phyloP scores from a whole-genome alignment of 306 rosid species.

The Herpetospermum pedunculosum region DNA sequence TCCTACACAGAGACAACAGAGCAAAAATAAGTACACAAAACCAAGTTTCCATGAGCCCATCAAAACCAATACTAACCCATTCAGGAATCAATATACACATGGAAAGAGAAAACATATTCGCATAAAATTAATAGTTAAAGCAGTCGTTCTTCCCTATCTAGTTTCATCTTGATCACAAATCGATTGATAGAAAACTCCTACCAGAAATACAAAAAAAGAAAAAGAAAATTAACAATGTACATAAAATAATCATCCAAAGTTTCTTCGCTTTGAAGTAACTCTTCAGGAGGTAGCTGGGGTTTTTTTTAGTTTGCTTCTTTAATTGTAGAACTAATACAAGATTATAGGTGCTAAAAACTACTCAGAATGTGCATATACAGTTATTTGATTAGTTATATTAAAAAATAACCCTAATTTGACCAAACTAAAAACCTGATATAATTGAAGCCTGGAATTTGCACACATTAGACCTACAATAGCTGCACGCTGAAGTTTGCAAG shows the following conservation, averaged over 20 bases:
- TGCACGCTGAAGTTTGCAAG: not conserved
- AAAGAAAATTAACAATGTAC: not conserved
- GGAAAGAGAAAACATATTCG: not conserved
- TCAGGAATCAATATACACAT: not conserved
- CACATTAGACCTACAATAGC: not conserved
- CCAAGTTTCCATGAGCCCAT: not conserved
- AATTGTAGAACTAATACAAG: not conserved
- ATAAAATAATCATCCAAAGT: not conserved
- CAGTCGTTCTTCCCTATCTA: not conserved
- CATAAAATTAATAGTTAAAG: not conserved
- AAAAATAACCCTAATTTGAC: not conserved
- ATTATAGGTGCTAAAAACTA: not conserved
- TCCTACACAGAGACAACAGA: constrained; percentile 35
- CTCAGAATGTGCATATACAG: not conserved
- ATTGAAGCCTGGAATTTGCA: not conserved
- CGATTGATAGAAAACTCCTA: not conserved
- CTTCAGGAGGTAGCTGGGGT: not conserved
- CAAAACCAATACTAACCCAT: not conserved
- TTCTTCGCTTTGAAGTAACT: not conserved
- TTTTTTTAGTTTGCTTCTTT: not conserved
- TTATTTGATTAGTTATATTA: not conserved
- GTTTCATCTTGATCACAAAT: not conserved
- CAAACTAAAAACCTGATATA: not conserved
- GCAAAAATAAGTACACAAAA: constrained; percentile 19
- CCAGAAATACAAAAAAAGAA: not conserved